Percentiles rank a stretch among this genome's conserved stretches.
phyloP scores from a whole-genome alignment of 2,329 filamentous ascomycete species.

The Geosmithia putterillii region DNA sequence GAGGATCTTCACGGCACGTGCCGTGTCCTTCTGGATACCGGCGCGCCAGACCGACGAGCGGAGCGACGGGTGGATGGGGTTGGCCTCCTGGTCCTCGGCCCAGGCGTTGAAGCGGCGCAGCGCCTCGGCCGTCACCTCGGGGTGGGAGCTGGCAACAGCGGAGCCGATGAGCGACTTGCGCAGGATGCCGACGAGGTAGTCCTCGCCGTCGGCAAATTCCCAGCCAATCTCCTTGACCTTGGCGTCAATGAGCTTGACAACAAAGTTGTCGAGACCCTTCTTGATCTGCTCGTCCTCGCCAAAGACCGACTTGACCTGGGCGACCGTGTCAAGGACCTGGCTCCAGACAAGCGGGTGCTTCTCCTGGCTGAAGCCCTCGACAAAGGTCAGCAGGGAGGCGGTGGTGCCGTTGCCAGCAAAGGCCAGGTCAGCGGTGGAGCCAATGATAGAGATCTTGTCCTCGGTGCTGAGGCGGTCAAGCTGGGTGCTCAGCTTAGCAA shows the following conservation, averaged over 20 bases:
- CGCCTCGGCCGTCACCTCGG: conserved; percentile 62
- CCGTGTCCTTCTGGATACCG: conserved; percentile 58
- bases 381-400: conserved; percentile 66
- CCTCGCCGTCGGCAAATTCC: conserved; percentile 65
- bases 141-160: conserved; percentile 66
- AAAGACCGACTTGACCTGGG: conserved; percentile 71
- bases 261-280: conserved; percentile 65
- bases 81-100: conserved; percentile 53
- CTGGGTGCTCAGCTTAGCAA: conserved; percentile 68
- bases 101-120: conserved; percentile 72
- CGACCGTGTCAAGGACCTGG: conserved; percentile 68
- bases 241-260: conserved; percentile 60
- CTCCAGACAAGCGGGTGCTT: conserved; percentile 81
- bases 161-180: conserved; percentile 68
- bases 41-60: conserved; percentile 72
- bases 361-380: conserved; percentile 76
- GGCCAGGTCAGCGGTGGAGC: conserved; percentile 80
- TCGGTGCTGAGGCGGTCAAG: conserved; percentile 66
- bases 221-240: conserved; percentile 75
- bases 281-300: conserved; percentile 61
- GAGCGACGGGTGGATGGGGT: conserved; percentile 68
- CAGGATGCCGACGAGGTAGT: conserved; percentile 71
- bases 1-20: conserved; percentile 57
- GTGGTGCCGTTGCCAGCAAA: conserved; percentile 79
- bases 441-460: conserved; percentile 88